A percentile compares a stretch with the other conserved stretches of the same genome.
Conservation (phyloP, 306 rosid genomes). For the Malus domestica region ASM211411v1 NC_041790.1:21924001-21924500, state of each 20-base stretch:
- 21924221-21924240: slow-evolving; percentile 17
- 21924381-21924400: too few relatives aligned
- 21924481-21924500: slow-evolving; percentile 63
- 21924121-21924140: slow-evolving; percentile 45
- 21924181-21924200: slow-evolving; percentile 47
- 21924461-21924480: slow-evolving; percentile 57
- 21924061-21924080: slow-evolving; percentile 40
- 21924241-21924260: slow-evolving; percentile 18
- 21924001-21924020: too few relatives aligned
- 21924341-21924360: too few relatives aligned
- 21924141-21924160: slow-evolving; percentile 30
- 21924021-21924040: too few relatives aligned
- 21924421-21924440: not conserved
- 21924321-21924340: too few relatives aligned
- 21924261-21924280: slow-evolving; percentile 39
- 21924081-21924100: slow-evolving; percentile 61
- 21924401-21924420: too few relatives aligned
- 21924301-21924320: too few relatives aligned
- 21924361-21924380: too few relatives aligned
- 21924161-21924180: slow-evolving; percentile 25
- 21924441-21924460: not conserved
- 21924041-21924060: not conserved
- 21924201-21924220: slow-evolving; percentile 54
- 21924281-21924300: slow-evolving; percentile 28
- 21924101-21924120: slow-evolving; percentile 60